phyloP scores from a whole-genome alignment of 106 monocot genomes.

The Phalaenopsis aphrodite region DNA sequence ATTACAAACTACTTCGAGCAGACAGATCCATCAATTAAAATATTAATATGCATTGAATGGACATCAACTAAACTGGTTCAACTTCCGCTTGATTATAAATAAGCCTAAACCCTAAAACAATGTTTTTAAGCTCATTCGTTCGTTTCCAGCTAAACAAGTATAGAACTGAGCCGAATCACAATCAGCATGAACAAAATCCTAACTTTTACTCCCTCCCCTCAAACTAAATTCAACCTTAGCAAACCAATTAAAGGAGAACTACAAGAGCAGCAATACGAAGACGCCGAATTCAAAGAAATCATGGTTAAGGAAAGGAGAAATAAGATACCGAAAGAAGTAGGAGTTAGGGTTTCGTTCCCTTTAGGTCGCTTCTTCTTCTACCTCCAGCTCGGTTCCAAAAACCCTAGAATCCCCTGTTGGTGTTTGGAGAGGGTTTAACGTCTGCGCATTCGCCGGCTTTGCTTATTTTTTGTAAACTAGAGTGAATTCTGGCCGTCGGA shows the following conservation, averaged over 20 bases:
- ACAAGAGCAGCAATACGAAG: not conserved
- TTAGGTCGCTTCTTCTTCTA: not conserved
- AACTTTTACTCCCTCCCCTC: not conserved
- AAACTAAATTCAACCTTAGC: not conserved
- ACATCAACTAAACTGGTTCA: too few species aligned
- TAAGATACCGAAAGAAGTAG: not conserved
- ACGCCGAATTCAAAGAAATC: not conserved
- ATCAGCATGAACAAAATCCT: not conserved
- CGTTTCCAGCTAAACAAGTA: not conserved
- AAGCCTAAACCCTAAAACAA: not conserved
- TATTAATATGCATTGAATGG: not conserved
- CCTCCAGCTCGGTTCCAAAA: not conserved
- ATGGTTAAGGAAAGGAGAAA: not conserved
- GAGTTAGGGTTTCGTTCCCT: not conserved
- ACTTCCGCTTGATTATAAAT: too few species aligned
- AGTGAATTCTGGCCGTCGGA: too few species aligned
- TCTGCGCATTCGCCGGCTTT: too few species aligned
- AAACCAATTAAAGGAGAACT: not conserved
- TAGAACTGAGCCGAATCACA: not conserved
- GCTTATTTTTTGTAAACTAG: too few species aligned
- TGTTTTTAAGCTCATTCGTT: not conserved
- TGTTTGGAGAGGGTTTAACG: too few species aligned
- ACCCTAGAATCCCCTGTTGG: not conserved
- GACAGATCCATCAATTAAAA: not conserved
- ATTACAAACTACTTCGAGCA: not conserved